Conservation (phyloP, 2,329 filamentous ascomycete genomes). For the Microdochium trichocladiopsis region DNA sequence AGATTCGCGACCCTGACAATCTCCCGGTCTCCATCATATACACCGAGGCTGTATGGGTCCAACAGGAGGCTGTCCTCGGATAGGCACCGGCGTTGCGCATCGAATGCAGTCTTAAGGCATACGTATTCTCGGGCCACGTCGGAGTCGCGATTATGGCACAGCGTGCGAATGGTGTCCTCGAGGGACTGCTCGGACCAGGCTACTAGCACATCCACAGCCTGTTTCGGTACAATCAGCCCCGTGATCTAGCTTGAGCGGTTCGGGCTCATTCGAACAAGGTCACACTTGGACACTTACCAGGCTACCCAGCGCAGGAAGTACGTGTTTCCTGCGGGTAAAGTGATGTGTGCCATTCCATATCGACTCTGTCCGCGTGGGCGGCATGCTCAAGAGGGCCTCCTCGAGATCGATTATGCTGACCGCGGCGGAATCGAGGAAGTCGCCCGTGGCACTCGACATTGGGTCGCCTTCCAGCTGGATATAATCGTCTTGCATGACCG, state of each 20-base stretch:
- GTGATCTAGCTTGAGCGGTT: too few species aligned
- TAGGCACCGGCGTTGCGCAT: constrained; percentile 17
- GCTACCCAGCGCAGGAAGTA: constrained; percentile 21
- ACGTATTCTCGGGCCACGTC: constrained; percentile 20
- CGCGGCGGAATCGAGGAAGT: not conserved
- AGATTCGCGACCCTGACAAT: constrained; percentile 22
- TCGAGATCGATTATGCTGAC: not conserved
- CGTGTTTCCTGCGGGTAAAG: constrained; percentile 23
- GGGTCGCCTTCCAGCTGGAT: not conserved
- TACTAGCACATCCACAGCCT: constrained; percentile 23
- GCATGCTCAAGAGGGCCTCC: not conserved
- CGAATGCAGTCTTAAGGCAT: constrained; percentile 16
- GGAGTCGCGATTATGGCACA: constrained; percentile 17
- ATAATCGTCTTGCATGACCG: constrained; percentile 15
- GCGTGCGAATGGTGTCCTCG: constrained; percentile 22
- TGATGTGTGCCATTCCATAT: constrained; percentile 23
- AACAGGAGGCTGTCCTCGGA: constrained; percentile 15
- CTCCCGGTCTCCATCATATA: constrained; percentile 16
- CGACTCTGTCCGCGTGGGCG: constrained; percentile 11
- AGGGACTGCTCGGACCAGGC: constrained; percentile 23
- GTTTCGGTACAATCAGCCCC: constrained; percentile 1
- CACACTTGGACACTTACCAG: constrained; percentile 12
- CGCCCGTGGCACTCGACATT: not conserved
- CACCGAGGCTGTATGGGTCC: constrained; percentile 15
- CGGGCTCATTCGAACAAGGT: not conserved